Base-by-base conservation (phyloP, 164 flowering plant species). In the Chloranthus sessilifolius region DNA sequence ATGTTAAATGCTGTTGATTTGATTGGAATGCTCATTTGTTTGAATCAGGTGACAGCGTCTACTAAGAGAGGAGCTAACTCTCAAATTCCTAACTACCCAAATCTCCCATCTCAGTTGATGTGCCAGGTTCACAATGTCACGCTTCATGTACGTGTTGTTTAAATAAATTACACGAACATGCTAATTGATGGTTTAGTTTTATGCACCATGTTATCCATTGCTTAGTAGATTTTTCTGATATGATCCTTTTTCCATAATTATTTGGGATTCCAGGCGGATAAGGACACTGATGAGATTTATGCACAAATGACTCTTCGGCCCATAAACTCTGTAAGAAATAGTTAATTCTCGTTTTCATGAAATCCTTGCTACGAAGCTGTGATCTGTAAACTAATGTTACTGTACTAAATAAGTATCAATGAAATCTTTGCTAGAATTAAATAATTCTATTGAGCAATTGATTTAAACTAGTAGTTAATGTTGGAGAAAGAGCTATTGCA, bases 301-400 rank as follows among this genome's bases (percentile, higher is more conserved):
- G 94, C 99, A 3, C 99, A 94, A 64, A 90, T 94, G 95, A 85
- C 88, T 67, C 97, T 94, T 60, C 97, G 83, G 66, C 94, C 97
- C 2, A 87, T 90, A 58, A 78, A 80, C 45, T 71, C 95, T 39
- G 99, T 94, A 80, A 81, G 95, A 54, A 56, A 27, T 2, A 5
- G n/a, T n/a, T n/a, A n/a, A n/a, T n/a, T n/a, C n/a, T n/a, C n/a
- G n/a, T n/a, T n/a, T n/a, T n/a, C n/a, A n/a, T n/a, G n/a, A n/a
- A n/a, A n/a, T n/a, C n/a, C n/a, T n/a, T n/a, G n/a, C n/a, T n/a
- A n/a, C n/a, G n/a, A n/a, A n/a, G n/a, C n/a, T n/a, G n/a, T n/a
- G n/a, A n/a, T n/a, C n/a, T n/a, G n/a, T n/a, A n/a, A n/a, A n/a
- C n/a, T n/a, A n/a, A n/a, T n/a, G n/a, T n/a, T n/a, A n/a, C n/a